Conservation (phyloP, 2,329 filamentous ascomycete genomes). For the Chrysoporthe austroafricana region DNA sequence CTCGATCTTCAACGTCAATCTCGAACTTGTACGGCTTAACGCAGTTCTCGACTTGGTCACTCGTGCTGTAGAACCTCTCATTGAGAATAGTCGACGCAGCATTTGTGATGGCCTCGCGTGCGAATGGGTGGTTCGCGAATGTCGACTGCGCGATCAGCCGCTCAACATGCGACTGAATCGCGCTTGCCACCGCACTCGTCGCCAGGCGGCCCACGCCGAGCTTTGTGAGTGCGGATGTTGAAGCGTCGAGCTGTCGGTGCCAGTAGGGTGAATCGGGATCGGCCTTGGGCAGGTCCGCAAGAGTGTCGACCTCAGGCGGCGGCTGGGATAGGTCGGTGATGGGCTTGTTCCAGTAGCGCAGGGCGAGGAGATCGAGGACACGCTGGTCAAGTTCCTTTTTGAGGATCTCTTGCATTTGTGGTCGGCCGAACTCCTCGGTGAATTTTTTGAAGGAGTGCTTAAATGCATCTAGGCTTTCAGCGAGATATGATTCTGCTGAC, state of each 20-base stretch:
- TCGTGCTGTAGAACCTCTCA: slow-evolving; percentile 94
- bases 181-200: slow-evolving; percentile 85
- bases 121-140: slow-evolving; percentile 89
- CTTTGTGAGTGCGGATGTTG: slow-evolving; percentile 87
- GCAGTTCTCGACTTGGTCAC: slow-evolving; percentile 97
- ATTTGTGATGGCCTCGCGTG: slow-evolving; percentile 88
- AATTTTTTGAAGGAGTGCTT: slow-evolving; percentile 98
- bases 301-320: slow-evolving; percentile 69
- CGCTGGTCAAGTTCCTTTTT: slow-evolving; percentile 94
- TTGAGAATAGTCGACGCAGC: slow-evolving; percentile 88
- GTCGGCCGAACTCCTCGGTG: slow-evolving; percentile 83
- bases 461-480: slow-evolving; percentile 92
- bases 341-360: slow-evolving; percentile 96
- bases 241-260: slow-evolving; percentile 92
- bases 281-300: slow-evolving; percentile 81
- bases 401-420: slow-evolving; percentile 85
- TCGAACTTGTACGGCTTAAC: slow-evolving; percentile 99
- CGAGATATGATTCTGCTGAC: slow-evolving; percentile 94
- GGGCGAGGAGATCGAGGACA: slow-evolving; percentile 88
- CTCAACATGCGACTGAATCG: slow-evolving; percentile 85
- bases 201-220: slow-evolving; percentile 90
- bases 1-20: slow-evolving; percentile 88
- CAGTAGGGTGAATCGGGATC: slow-evolving; percentile 87
- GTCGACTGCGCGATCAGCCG: slow-evolving; percentile 77
- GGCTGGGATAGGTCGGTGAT: slow-evolving; percentile 77